These are phyloP conservation scores for Bimuria novae-zelandiae DNA, from an alignment of 2,329 filamentous ascomycete genomes.

Conservation along the genomic window DNA sequence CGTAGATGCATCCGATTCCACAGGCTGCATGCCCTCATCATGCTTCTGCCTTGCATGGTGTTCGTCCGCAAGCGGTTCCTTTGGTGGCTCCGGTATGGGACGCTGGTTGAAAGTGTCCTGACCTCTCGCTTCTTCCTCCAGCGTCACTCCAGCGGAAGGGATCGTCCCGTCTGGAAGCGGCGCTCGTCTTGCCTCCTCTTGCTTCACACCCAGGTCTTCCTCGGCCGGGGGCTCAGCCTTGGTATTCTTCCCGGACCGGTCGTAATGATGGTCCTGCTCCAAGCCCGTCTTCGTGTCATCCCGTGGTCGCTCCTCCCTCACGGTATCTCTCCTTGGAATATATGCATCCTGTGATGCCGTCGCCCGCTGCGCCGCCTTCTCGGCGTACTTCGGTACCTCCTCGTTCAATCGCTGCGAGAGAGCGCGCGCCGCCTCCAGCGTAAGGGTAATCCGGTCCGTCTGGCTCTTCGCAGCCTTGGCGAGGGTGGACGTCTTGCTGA, in stretches of 20 bases:
- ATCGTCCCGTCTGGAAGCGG: constrained; percentile 59
- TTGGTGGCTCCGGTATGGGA: constrained; percentile 41
- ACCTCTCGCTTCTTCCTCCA: constrained; percentile 35
- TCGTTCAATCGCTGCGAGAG: constrained; percentile 64
- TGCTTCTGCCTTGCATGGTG: constrained; percentile 17
- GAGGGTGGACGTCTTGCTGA: constrained; percentile 66
- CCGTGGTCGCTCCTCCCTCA: constrained; percentile 22
- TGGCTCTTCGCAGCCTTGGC: constrained; percentile 66
- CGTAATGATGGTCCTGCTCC: constrained; percentile 58
- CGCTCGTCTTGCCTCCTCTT: constrained; percentile 50
- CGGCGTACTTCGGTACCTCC: constrained; percentile 42
- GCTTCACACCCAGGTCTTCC: constrained; percentile 51
- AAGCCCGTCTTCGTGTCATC: constrained; percentile 45
- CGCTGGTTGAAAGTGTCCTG: constrained; percentile 42
- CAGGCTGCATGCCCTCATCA: constrained; percentile 40
- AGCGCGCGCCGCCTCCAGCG: constrained; percentile 63
- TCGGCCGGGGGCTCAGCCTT: constrained; percentile 42
- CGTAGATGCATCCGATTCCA: constrained; percentile 47
- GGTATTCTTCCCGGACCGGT: constrained; percentile 49
- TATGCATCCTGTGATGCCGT: constrained; percentile 29
- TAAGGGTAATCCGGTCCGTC: constrained; percentile 65
- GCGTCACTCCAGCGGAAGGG: constrained; percentile 42
- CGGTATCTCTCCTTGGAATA: constrained; percentile 38
- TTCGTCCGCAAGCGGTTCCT: constrained; percentile 41
- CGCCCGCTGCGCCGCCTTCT: constrained; percentile 26